These are phyloP conservation scores for Rhynchospora tenuis DNA, from an alignment of 176 grass and related monocot species.

Conservation along the genomic window DNA sequence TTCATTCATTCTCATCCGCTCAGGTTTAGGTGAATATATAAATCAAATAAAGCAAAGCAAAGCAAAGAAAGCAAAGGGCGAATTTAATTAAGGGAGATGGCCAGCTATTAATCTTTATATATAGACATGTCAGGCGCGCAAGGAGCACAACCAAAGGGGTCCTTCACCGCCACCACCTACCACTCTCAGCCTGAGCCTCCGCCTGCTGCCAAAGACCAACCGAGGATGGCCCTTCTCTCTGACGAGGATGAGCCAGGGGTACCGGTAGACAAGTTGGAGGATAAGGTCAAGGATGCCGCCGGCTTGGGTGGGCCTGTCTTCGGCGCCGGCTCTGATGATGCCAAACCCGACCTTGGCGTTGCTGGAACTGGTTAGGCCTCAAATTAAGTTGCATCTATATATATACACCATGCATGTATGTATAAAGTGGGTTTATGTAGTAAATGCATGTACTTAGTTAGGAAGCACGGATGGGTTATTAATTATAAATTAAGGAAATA, in stretches of 20 bases:
- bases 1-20: too few relatives aligned
- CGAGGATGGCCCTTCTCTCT: conserved; percentile 29
- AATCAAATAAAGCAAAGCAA: too few relatives aligned
- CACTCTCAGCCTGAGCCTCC: conserved; percentile 6
- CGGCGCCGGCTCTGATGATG: conserved; percentile 40
- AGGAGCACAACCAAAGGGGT: conserved; percentile 63
- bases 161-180: conserved; percentile 64
- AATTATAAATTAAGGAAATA: too few relatives aligned
- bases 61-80: too few relatives aligned
- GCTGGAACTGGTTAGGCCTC: conserved; percentile 32
- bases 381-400: too few relatives aligned
- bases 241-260: conserved; percentile 35
- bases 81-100: too few relatives aligned
- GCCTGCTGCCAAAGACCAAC: not conserved
- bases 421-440: not conserved
- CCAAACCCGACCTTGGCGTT: conserved; percentile 49
- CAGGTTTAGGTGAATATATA: too few relatives aligned
- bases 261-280: conserved; percentile 42
- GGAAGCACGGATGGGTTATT: not conserved
- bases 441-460: not conserved
- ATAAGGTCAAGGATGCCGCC: conserved; percentile 42
- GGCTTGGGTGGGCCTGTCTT: conserved; percentile 66
- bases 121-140: conserved; percentile 60
- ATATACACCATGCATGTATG: not conserved
- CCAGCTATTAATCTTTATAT: too few relatives aligned